A percentile compares a stretch with the other conserved stretches of the same genome.
Evolutionary conservation across 768 basidiomycete species (phyloP).

Genomic region (Phallus indusiatus): DNA sequence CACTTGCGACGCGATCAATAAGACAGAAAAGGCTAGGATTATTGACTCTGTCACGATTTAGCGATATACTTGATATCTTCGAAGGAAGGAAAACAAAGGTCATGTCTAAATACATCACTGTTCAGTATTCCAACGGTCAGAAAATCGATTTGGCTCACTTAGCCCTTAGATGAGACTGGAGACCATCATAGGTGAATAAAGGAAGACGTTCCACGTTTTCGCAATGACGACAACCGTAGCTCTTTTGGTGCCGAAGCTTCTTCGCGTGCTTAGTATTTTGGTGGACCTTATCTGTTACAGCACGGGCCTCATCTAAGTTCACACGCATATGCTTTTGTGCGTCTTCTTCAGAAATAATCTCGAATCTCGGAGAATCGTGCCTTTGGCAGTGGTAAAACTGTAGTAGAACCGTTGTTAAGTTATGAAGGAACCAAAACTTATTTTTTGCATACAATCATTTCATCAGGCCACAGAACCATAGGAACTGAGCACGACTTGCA

Average conservation of each 20-base stretch:
- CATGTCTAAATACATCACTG: slow-evolving; percentile 9
- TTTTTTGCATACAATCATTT: slow-evolving; percentile 30
- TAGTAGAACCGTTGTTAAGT: neutral
- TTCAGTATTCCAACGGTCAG: neutral
- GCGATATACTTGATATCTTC: no score
- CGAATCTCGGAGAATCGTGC: slow-evolving; percentile 44
- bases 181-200: slow-evolving; percentile 41
- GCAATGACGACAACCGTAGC: slow-evolving; percentile 51
- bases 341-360: slow-evolving; percentile 19
- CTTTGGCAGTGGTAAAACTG: slow-evolving; percentile 57
- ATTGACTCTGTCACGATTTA: no score
- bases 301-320: slow-evolving; percentile 17
- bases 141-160: slow-evolving; percentile 33
- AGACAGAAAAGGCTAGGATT: no score
- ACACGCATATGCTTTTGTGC: neutral
- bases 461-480: slow-evolving; percentile 38
- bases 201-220: slow-evolving; percentile 14
- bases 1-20: neutral
- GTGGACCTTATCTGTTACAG: slow-evolving; percentile 14
- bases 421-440: no score
- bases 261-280: slow-evolving; percentile 15
- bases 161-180: slow-evolving; percentile 53
- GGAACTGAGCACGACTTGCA: slow-evolving; percentile 43
- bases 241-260: slow-evolving; percentile 24
- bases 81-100: neutral